Conservation (phyloP, 495 filamentous ascomycete genomes). For the Staphylotrichum tortipilum region DNA sequence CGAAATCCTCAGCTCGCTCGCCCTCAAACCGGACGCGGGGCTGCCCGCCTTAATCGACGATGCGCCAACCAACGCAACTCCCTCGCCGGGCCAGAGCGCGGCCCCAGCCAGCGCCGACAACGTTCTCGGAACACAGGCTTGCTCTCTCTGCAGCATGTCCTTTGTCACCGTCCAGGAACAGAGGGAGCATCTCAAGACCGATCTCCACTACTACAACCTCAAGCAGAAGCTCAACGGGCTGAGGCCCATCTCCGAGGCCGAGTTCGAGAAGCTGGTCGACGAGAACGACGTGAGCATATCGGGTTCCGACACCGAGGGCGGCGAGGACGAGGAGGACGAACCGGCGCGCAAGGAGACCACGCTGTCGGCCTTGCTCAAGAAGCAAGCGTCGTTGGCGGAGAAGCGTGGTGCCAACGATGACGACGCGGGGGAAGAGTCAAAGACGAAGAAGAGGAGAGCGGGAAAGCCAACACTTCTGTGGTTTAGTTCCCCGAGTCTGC, state of each 20-base stretch:
- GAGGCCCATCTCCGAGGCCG: conserved; percentile 58
- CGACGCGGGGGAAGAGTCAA: conserved; percentile 41
- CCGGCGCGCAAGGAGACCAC: conserved; percentile 47
- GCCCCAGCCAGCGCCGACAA: conserved; percentile 16
- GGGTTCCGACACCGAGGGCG: conserved; percentile 55
- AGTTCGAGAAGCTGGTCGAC: conserved; percentile 78
- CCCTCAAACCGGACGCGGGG: conserved; percentile 43
- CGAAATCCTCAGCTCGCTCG: conserved; percentile 64
- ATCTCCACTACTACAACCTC: conserved; percentile 87
- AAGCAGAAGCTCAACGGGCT: conserved; percentile 75
- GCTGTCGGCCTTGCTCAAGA: conserved; percentile 66
- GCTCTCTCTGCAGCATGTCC: conserved; percentile 65
- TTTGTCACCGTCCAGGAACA: conserved; percentile 73
- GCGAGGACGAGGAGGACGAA: conserved; percentile 43
- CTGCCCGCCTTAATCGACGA: conserved; percentile 22
- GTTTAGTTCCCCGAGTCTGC: conserved; percentile 69
- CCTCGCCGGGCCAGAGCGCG: conserved; percentile 33
- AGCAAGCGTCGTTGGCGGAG: conserved; percentile 63
- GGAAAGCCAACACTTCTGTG: conserved; percentile 75
- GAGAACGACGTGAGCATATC: conserved; percentile 87
- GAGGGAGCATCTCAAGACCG: conserved; percentile 76
- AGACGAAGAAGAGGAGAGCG: conserved; percentile 39
- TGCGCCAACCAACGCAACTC: neutral
- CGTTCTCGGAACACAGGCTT: conserved; percentile 60
- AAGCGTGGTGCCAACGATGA: conserved; percentile 22